Base-by-base conservation (phyloP, 352 stramenopile species). In the Globisporangium yorkense region DNA sequence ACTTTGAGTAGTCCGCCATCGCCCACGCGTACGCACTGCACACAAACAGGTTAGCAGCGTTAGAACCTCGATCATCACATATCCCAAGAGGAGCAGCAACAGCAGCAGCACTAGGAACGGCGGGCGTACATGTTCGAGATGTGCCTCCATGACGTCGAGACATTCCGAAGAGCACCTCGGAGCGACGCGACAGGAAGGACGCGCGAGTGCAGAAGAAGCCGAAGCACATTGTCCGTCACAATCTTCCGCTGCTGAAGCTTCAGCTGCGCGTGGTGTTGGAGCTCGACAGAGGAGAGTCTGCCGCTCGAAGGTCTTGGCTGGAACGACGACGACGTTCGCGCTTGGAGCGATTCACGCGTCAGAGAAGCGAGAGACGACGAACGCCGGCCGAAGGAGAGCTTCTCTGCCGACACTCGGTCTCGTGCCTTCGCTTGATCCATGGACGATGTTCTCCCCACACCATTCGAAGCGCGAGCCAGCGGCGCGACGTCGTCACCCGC, bases 1-100 rank as follows among this genome's bases (percentile, higher is more conserved):
- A 88, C 77, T 70, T 75, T n/a, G 63, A 59, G 51, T 77, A 86
- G 49, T 86, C 71, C 13, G 74, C 75, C 37, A 79, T 67, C 35
- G 57, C 57, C 75, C 77, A 88, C 31, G 77, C 75, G 43, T 77
- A 80, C 13, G 67, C 68, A 27, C 77, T 87, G 49, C 2, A 55
- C 13, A 43, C 37, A 13, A 5, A 6, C 18, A 16, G 24, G 61
- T 31, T 2, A 29, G 0, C 33, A 47, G 10, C 33, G 33, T n/a
- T 24, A 35, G 13, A 1, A 5, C 8, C 10, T 5, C 7, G 1
- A 20, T 7, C 20, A 59, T 45, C 37, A 35, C 37, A 8, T 7
- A 27, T 27, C 24, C 24, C 24, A 27, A 27, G 24, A 27, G 24
- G 24, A 27, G 20, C 20, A 27, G 29, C 43, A 44, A 29, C 29